A percentile compares a stretch with the other conserved stretches of the same genome.
Conservation (phyloP, 495 filamentous ascomycete species). For the Penicillium waksmanii region DNA sequence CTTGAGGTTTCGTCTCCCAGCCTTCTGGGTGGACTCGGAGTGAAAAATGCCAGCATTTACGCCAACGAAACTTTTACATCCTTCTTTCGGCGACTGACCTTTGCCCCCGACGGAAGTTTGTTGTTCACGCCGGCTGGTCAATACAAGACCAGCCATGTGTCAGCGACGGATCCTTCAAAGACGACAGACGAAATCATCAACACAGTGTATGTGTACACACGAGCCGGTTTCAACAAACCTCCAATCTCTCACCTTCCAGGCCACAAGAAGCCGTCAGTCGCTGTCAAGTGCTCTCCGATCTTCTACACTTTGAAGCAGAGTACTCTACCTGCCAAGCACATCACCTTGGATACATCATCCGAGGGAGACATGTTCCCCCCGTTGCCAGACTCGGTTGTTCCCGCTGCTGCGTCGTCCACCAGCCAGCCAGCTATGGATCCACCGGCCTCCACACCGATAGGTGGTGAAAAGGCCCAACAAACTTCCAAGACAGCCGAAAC, state of each 20-base stretch:
- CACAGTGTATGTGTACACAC: constrained; percentile 97
- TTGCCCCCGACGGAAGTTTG: constrained; percentile 92
- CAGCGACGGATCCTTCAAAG: constrained; percentile 68
- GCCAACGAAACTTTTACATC: constrained; percentile 97
- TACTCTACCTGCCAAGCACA: constrained; percentile 74
- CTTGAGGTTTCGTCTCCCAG: constrained; percentile 83
- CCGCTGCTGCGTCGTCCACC: constrained; percentile 53
- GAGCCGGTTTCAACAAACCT: constrained; percentile 94
- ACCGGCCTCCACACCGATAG: constrained; percentile 61
- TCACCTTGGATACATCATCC: constrained; percentile 92
- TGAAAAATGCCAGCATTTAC: constrained; percentile 90
- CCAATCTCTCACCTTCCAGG: constrained; percentile 97
- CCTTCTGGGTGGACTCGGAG: constrained; percentile 59
- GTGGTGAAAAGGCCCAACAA: constrained; percentile 46
- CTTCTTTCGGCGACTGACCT: constrained; percentile 93
- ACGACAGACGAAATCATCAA: constrained; percentile 86
- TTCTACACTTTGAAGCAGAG: constrained; percentile 79
- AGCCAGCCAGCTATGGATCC: constrained; percentile 76
- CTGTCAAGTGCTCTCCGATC: constrained; percentile 90
- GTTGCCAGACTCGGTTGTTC: constrained; percentile 79
- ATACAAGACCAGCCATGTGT: constrained; percentile 79
- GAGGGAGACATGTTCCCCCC: constrained; percentile 80
- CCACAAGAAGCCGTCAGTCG: constrained; percentile 98
- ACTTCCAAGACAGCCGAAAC: constrained; percentile 57
- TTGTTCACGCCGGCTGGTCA: constrained; percentile 96